Conservation (phyloP, 306 rosid genomes). For the Sechiopsis laciniata region DNA sequence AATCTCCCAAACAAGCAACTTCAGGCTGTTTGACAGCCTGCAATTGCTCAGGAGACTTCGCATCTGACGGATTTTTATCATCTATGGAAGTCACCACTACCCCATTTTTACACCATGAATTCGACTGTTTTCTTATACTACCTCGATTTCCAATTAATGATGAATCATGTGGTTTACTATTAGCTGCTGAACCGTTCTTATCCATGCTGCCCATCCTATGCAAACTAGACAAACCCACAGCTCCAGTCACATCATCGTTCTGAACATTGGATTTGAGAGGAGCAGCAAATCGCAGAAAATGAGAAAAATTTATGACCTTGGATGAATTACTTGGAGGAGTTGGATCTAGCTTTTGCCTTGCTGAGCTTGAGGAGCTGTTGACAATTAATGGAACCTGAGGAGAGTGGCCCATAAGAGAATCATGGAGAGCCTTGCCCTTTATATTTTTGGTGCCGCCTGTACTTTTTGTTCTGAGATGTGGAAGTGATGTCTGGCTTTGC, state of each 20-base stretch:
- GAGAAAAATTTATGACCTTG: conserved; percentile 59
- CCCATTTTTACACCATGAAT: conserved; percentile 35
- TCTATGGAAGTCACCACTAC: conserved; percentile 34
- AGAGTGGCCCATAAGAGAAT: conserved; percentile 33
- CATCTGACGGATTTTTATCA: conserved; percentile 37
- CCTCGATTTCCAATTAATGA: conserved; percentile 32
- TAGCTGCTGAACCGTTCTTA: conserved; percentile 33
- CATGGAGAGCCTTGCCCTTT: conserved; percentile 31
- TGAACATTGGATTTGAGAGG: conserved; percentile 48
- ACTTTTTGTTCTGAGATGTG: conserved; percentile 42
- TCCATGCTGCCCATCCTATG: conserved; percentile 36
- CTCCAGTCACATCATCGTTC: conserved; percentile 36
- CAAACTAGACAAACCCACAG: conserved; percentile 33
- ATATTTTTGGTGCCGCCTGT: conserved; percentile 37
- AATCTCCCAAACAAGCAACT: conserved; percentile 39
- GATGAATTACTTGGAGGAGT: conserved; percentile 38
- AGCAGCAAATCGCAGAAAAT: conserved; percentile 66
- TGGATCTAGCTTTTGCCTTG: conserved; percentile 49
- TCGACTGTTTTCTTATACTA: conserved; percentile 32
- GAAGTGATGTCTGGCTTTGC: conserved; percentile 49
- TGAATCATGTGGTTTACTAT: conserved; percentile 38
- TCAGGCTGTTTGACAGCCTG: conserved; percentile 38
- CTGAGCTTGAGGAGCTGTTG: conserved; percentile 40
- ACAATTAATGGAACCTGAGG: conserved; percentile 39
- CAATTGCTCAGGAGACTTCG: conserved; percentile 46